Evolutionary conservation across 2,329 filamentous ascomycete genomes (phyloP), one percentile per base, ranked within the genome.

Genomic region (Fusarium sp.): DNA sequence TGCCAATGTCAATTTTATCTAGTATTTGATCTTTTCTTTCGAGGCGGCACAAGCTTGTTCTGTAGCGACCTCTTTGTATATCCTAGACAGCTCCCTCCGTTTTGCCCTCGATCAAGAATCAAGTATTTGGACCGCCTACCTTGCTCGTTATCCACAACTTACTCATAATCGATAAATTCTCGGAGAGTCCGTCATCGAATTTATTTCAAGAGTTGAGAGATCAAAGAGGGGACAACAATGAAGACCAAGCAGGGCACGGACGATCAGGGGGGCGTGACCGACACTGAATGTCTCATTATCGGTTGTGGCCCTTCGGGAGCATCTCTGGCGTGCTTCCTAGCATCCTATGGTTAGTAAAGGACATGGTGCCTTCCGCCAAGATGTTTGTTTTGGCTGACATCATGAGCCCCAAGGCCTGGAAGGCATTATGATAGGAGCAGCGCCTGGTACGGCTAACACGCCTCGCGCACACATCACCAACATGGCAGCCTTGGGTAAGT

Each of bases 291-390:
- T 4, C 38, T 42, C 18, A 42, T 42, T 8, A 6, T 42, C 3
- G 38, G 38, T 6, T 42, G 38, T 20, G 38, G 16, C 3, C 38
- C 38, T 42, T 42, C 16, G 2, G 38, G 18, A 14, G 38, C 38
- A 42, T 42, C 18, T 42, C 11, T 42, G 38, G 18, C 38, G 10
- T 42, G 38, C 18, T 42, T 42, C 18, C 18, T 42, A 14, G 11
- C 38, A 3, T 42, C 38, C 18, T 42, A 42, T 42, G 18, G 38
- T 42, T 14, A 20, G 38, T 42, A 8, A 2, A 13, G 11, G 1
- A 8, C 16, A 11, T 7, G 20, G 1, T 0, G 3, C 2, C 6
- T 13, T 11, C 4, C 10, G 3, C 2, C 1, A 40, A 40, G 16
- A 13, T 6, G 10, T 40, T 20, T 3, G 6, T 7, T 1, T 20